Evolutionary conservation across 1,284 basidiomycete species (phyloP).

Genomic region (Chalciporus sp.): DNA sequence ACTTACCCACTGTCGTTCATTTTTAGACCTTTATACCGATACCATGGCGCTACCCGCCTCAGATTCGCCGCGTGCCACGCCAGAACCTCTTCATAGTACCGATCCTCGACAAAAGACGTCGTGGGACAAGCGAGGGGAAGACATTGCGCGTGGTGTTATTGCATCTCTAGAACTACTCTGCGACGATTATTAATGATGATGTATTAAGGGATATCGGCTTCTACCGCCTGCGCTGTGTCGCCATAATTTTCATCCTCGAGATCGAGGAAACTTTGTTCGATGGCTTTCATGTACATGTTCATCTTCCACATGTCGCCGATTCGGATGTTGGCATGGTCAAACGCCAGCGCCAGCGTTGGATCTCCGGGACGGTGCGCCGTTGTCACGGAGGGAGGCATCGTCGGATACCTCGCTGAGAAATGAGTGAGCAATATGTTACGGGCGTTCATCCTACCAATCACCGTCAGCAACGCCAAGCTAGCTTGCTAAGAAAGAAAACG

Average conservation of each 20-base stretch:
- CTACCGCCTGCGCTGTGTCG: conserved; percentile 9
- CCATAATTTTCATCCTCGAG: conserved; percentile 41
- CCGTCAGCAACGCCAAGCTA: neutral
- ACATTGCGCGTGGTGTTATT: conserved; percentile 53
- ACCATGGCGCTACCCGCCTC: conserved; percentile 1
- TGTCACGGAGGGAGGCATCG: conserved; percentile 54
- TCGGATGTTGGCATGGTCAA: conserved; percentile 77
- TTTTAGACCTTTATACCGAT: conserved; percentile 56
- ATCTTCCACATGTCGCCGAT: conserved; percentile 85
- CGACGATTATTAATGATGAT: neutral
- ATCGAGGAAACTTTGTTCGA: conserved; percentile 68
- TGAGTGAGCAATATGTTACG: conserved; percentile 87
- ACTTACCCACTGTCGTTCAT: conserved; percentile 55
- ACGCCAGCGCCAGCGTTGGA: conserved; percentile 68
- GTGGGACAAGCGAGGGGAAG: conserved; percentile 42
- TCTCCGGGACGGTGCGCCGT: conserved; percentile 34
- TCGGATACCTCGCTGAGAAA: conserved; percentile 94
- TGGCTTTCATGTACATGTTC: conserved; percentile 68
- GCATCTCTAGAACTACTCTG: conserved; percentile 44
- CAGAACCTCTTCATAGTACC: conserved; percentile 6
- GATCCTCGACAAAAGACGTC: conserved; percentile 12
- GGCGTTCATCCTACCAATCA: conserved; percentile 71
- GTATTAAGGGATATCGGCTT: conserved; percentile 22
- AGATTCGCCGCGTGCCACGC: conserved; percentile 9
- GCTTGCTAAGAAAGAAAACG: neutral